Percentiles rank a stretch among this genome's conserved stretches.
These are phyloP conservation scores for Huntiella omanensis DNA, from an alignment of 2,329 filamentous ascomycete genomes.

Conservation along the genomic window DNA sequence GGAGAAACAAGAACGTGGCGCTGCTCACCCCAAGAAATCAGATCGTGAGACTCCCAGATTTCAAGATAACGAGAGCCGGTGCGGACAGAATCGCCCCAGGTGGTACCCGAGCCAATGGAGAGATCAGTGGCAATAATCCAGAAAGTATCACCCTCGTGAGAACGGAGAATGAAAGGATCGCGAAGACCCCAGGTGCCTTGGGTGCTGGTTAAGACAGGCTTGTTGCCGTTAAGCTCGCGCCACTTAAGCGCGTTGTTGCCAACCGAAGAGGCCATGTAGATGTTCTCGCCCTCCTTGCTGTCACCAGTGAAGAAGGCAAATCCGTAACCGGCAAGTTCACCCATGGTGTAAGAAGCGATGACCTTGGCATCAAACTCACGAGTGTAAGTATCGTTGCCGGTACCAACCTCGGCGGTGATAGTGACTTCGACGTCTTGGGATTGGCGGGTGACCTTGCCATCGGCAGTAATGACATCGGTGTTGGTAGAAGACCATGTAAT, in stretches of 20 bases:
- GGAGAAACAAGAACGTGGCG: conserved; percentile 31
- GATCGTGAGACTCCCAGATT: conserved; percentile 32
- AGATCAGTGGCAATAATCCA: conserved; percentile 33
- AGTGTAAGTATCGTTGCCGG: conserved; percentile 11
- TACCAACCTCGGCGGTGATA: conserved; percentile 20
- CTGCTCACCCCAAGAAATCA: conserved; percentile 31
- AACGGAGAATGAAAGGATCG: conserved; percentile 34
- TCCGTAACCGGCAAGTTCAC: conserved; percentile 25
- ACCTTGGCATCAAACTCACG: conserved; percentile 20
- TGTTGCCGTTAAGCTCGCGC: conserved; percentile 28
- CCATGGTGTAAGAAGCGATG: conserved; percentile 17
- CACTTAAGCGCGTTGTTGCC: conserved; percentile 33
- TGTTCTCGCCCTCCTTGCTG: conserved; percentile 27
- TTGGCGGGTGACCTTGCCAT: conserved; percentile 21
- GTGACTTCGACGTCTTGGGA: conserved; percentile 15
- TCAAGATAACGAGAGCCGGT: conserved; percentile 31
- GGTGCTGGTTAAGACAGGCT: conserved; percentile 26
- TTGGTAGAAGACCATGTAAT: conserved; percentile 22
- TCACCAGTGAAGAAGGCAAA: conserved; percentile 33
- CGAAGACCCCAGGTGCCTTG: conserved; percentile 30
- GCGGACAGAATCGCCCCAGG: conserved; percentile 28
- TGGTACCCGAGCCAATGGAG: conserved; percentile 33
- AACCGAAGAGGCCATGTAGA: conserved; percentile 31
- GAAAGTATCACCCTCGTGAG: conserved; percentile 30
- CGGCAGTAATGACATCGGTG: conserved; percentile 17